Evolutionary conservation across 306 rosid species (phyloP).

Genomic region (Mucuna pruriens): DNA sequence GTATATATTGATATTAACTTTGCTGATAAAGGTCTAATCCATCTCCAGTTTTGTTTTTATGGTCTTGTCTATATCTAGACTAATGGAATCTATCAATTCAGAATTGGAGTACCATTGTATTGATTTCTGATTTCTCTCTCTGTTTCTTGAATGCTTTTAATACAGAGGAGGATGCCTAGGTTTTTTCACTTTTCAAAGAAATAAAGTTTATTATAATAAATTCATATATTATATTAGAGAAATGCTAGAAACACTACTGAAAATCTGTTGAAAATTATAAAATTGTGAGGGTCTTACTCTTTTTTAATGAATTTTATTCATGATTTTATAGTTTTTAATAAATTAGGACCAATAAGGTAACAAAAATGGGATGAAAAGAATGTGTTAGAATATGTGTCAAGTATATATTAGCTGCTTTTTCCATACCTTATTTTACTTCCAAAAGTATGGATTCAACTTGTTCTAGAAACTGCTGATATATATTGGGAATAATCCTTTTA

Average conservation of each 20-base stretch:
- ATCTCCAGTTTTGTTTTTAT: slow-evolving; percentile 36
- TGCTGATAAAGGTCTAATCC: slow-evolving; percentile 20
- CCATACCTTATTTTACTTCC: not conserved
- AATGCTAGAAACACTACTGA: not conserved
- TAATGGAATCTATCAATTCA: not conserved
- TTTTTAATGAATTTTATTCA: not conserved
- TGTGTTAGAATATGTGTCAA: not conserved
- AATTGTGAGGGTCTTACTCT: not conserved
- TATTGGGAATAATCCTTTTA: not conserved
- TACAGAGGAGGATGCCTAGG: not conserved
- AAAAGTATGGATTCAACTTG: not conserved
- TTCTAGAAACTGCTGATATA: not conserved
- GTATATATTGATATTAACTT: slow-evolving; percentile 41
- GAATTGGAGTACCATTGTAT: not conserved
- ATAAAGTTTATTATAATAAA: not conserved
- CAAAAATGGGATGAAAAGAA: no score
- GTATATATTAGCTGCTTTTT: not conserved
- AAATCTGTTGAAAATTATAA: not conserved
- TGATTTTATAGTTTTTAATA: not conserved
- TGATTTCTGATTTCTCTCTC: not conserved
- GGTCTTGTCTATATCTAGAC: not conserved
- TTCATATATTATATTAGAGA: not conserved
- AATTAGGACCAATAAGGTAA: not conserved
- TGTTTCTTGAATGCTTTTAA: not conserved
- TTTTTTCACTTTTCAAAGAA: not conserved